Evolutionary conservation across 129 eudicot species (phyloP), one percentile per base, ranked within the genome.

Genomic region (Pulicaria dysenterica): DNA sequence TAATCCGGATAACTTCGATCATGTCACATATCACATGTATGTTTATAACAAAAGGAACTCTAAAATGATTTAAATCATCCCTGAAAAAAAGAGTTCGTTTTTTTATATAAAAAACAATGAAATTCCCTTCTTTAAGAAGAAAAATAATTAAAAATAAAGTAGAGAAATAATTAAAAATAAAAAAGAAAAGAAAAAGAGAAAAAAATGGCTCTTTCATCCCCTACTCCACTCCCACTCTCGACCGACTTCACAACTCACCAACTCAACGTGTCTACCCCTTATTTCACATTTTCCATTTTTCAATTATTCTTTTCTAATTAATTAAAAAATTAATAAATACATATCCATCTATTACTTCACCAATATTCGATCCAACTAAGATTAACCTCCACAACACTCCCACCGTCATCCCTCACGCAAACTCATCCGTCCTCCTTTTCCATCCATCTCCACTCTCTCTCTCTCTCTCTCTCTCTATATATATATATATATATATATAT

Each of bases 401-500:
- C 86, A 83, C 92, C 92, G 92, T 83, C 85, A 79, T 62, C 79
- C 80, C 81, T 67, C 86, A 87, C 92, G 88, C 86, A 84, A 87
- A 87, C 45, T 19, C 8, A 9, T 51, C 55, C 8, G 6, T 51
- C 55, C 55, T 56, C 45, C 6, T 0, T 31, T 55, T 5, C n/a
- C n/a, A n/a, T n/a, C n/a, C n/a, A n/a, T n/a, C 47, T 4, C 15
- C 73, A 6, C 68, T 31, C n/a, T n/a, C n/a, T n/a, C n/a, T n/a
- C n/a, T n/a, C n/a, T n/a, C n/a, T n/a, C n/a, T n/a, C n/a, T n/a
- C n/a, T n/a, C n/a, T n/a, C n/a, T n/a, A n/a, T n/a, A n/a, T n/a
- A n/a, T n/a, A n/a, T n/a, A n/a, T n/a, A n/a, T n/a, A n/a, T n/a
- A n/a, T n/a, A n/a, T n/a, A n/a, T n/a, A n/a, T n/a, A n/a, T 82